Base-by-base conservation (phyloP, 2,329 filamentous ascomycete species). In the Cadophora sp. region DNA sequence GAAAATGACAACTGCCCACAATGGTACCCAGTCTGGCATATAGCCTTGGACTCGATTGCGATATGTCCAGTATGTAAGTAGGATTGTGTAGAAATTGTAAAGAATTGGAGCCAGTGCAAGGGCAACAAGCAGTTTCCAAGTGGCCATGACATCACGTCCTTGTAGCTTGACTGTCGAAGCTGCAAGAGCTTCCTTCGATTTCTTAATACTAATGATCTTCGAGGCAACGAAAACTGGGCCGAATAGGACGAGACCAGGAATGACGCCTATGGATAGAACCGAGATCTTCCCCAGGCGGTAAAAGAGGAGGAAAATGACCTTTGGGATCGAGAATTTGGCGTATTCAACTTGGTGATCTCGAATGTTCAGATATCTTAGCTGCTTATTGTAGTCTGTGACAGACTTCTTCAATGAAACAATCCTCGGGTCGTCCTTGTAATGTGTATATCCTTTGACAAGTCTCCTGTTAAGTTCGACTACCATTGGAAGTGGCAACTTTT, bases 281-380 rank as follows among this genome's bases (percentile, higher is more conserved):
- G 87, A 79, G 4, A 99, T 85, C 81, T 97, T 97, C 67, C 85
- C 82, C 29, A 96, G 82, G 56, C 96, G 89, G 80, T 95, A 97
- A 71, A 97, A 81, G 73, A 97, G 86, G 12, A 91, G 91, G 64
- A 90, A 85, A 40, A 97, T 83, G 56, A 97, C 92, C 72, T 89
- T 91, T 71, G 89, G 82, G 72, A 92, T 88, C 16, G 92, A 92
- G 82, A 97, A 91, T 76, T 90, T 93, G 66, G 92, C 93, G 77
- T 97, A 97, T 77, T 94, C 91, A 34, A 99, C 92, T 82, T 98
- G 95, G 78, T 98, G 95, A 77, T 99, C 95, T 68, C 93, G 91
- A 69, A 98, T 88, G 75, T 93, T 93, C 65, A 99, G 86, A 72
- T 95, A 91, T 66, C 92, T 90, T 46, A 98, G 87, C 77, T 94